These are phyloP conservation scores for Elongisporangium prolatum DNA, from an alignment of 352 stramenopile species.

Conservation along the genomic window DNA sequence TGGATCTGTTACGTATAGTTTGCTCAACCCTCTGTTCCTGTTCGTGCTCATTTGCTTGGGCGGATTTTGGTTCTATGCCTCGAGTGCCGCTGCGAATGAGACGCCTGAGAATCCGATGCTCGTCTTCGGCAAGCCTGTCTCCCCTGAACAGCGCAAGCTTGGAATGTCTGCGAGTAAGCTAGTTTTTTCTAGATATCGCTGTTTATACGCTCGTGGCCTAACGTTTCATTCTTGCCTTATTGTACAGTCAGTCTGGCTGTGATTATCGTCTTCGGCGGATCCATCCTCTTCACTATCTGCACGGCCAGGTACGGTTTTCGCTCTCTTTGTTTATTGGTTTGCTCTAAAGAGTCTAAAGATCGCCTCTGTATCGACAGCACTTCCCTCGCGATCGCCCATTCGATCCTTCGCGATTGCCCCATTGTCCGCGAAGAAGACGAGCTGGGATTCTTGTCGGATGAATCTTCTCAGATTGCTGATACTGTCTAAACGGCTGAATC, in stretches of 20 bases:
- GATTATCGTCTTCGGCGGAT: conserved; percentile 81
- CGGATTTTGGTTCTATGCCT: conserved; percentile 80
- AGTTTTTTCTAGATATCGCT: neutral
- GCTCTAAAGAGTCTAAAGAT: neutral
- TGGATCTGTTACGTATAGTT: conserved; percentile 19
- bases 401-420: conserved; percentile 75
- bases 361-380: conserved; percentile 21
- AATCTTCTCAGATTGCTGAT: conserved; percentile 61
- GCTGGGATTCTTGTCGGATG: conserved; percentile 67
- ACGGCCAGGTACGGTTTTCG: conserved; percentile 54
- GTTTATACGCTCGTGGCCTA: conserved; percentile 3
- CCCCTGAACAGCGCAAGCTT: conserved; percentile 77
- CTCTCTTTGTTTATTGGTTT: neutral
- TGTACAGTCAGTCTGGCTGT: conserved; percentile 62
- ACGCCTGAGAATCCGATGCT: conserved; percentile 69
- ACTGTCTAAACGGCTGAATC: conserved; percentile 39
- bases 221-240: conserved; percentile 3
- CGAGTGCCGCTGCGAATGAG: conserved; percentile 61
- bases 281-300: conserved; percentile 85
- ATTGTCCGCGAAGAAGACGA: conserved; percentile 76
- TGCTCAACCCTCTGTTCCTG: conserved; percentile 84
- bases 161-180: conserved; percentile 66
- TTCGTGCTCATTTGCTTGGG: conserved; percentile 83
- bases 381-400: conserved; percentile 69
- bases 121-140: conserved; percentile 62